phyloP scores from a whole-genome alignment of 139 green algal genomes.

The Chlorella sp. region DNA sequence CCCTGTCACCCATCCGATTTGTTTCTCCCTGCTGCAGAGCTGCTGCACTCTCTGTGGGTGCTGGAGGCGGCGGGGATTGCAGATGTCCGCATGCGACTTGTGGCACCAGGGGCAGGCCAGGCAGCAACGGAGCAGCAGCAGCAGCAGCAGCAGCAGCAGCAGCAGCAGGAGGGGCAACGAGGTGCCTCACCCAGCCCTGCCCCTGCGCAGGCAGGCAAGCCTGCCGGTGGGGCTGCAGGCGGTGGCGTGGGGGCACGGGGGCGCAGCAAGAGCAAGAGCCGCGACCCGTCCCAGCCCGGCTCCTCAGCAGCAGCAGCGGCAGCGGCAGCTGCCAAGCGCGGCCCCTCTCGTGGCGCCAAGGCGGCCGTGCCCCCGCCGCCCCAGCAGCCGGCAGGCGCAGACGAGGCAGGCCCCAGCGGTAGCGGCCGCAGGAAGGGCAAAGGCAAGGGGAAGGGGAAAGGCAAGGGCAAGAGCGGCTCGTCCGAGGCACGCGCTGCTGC shows the following conservation, averaged over 20 bases:
- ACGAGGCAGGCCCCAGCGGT: neutral
- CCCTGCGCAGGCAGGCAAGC: neutral
- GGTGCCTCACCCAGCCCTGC: neutral
- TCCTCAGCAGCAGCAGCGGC: neutral
- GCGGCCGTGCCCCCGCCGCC: neutral
- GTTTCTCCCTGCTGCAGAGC: neutral
- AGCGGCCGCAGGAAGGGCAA: neutral
- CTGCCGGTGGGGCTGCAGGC: neutral
- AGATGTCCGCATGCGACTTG: neutral
- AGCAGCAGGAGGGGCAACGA: neutral
- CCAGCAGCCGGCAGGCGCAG: neutral
- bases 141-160: neutral
- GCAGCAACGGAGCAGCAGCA: neutral
- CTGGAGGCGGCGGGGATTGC: neutral
- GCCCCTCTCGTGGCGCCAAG: neutral
- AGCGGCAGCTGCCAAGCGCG: neutral
- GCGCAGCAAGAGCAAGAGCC: slow-evolving; percentile 12
- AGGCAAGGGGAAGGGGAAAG: neutral
- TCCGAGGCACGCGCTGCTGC: neutral
- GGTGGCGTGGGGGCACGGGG: neutral
- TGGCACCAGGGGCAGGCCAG: neutral
- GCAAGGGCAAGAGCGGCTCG: neutral
- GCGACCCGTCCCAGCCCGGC: neutral
- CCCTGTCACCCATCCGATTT: neutral
- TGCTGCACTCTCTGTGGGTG: slow-evolving; percentile 16